phyloP scores from a whole-genome alignment of 1,284 basidiomycete genomes.

The Boletellus deceptivus region DNA sequence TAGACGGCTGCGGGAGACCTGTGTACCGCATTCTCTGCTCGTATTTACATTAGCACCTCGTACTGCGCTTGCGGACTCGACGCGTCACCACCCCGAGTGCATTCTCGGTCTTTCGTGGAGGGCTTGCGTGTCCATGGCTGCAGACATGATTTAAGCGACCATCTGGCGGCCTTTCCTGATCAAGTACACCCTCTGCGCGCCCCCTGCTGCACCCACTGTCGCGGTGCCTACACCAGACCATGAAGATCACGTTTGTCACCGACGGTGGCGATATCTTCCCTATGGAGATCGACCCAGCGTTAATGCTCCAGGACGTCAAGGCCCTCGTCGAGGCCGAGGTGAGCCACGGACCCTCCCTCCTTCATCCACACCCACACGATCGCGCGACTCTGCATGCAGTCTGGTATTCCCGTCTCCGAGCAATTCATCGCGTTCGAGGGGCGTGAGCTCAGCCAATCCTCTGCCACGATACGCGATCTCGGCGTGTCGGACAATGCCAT shows the following conservation, averaged over 20 bases:
- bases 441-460: constrained; percentile 59
- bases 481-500: constrained; percentile 65
- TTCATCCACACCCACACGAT: background rate
- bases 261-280: constrained; percentile 75
- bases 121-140: constrained; percentile 19
- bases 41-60: constrained; percentile 2
- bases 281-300: constrained; percentile 82
- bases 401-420: constrained; percentile 64
- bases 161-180: constrained; percentile 28
- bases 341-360: constrained; percentile 21
- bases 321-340: constrained; percentile 91
- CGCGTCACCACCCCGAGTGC: constrained; percentile 23
- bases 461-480: constrained; percentile 62
- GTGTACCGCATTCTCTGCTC: constrained; percentile 2
- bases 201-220: background rate
- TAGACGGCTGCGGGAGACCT: constrained; percentile 10
- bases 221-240: constrained; percentile 32
- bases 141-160: constrained; percentile 17
- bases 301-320: constrained; percentile 88
- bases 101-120: constrained; percentile 24
- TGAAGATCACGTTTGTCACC: constrained; percentile 81
- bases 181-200: constrained; percentile 11
- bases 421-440: constrained; percentile 70
- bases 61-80: constrained; percentile 18
- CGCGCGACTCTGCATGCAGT: constrained; percentile 40